Base-by-base conservation (phyloP, 352 stramenopile genomes). In the Lagenidium sp. region DNA sequence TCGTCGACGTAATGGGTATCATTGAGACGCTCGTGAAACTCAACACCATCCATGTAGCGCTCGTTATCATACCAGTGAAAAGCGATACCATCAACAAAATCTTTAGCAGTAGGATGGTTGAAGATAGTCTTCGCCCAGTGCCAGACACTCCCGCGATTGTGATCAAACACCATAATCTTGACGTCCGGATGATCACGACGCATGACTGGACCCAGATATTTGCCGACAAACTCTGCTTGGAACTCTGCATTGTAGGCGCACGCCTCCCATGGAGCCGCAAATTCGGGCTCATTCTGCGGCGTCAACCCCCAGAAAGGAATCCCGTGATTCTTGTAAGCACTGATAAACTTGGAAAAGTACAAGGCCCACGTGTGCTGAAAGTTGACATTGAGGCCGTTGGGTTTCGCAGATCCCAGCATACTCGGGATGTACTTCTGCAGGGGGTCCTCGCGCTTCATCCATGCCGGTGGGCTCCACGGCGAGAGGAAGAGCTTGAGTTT, bases 331-430 rank as follows among this genome's bases (percentile, higher is more conserved):
- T 93, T 89, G 68, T 97, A 97, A 16, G 84, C 88, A 20, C 63
- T 65, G 40, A 97, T 92, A 43, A 95, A 97, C 53, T 90, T 91
- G 47, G 82, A 91, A 59, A 97, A 95, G 60, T 96, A 97, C 7
- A 88, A 50, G 2, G 88, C 89, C 85, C 82, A 96, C 1, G 85
- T 61, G 16, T 62, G 47, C 4, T 81, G 68, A 16, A 77, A 61
- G 16, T 82, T 57, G 43, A 66, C 47, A 21, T 57, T 56, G 6
- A 90, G 47, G 4, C 74, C 78, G 10, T 74, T 53, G 3, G 78
- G 78, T 15, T 50, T 49, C 6, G 59, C 60, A 0, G 78, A 87
- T 16, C 72, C 68, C 1, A 82, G 44, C 70, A 90, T 80, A 35
- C 66, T 82, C 1, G 86, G 66, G 8, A 57, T 42, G 29, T 86